Base-by-base conservation (phyloP, 257 asterid genomes). In the Primulina eburnea region DNA sequence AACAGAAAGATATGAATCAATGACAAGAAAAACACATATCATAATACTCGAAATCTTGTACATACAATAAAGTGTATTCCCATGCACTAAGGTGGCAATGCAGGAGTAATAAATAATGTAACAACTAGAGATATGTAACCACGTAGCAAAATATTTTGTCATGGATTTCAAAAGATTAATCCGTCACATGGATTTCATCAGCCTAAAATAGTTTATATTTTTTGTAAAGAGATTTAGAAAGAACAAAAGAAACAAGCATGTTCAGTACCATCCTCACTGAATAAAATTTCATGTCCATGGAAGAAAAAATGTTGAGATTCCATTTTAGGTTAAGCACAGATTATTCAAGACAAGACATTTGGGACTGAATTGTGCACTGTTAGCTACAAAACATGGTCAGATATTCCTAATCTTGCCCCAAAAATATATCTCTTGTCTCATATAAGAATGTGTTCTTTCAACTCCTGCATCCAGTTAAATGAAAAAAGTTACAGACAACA, bases 1-100 rank as follows among this genome's bases (percentile, higher is more conserved):
- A 35, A 64, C 26, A 68, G 55, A 67, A 17, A 40, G 30, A 11
- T 52, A 61, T 24, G 24, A 8, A 10, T 33, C 20, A 28, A 62
- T 68, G 53, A 17, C 21, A 16, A 17, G 53, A 57, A 61, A 52
- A 65, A 75, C 26, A 32, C 26, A 28, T 7, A 70, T 50, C 62
- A 7, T 9, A 9, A 50, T 5, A 50, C 2, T 17, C 2, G 8
- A 16, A 50, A 50, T 50, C 57, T 14, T 43, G 21, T 16, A 50
- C 20, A 50, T 16, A 50, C 18, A 17, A 43, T 43, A 50, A 16
- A 50, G 57, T 16, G 8, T 17, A 50, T 50, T 50, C 57, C n/a
- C 57, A 50, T 50, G 57, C 7, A 17, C 20, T 50, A 50, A 50
- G 57, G 20, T 50, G 57, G 57, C 7, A 14, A 50, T 50, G 21